phyloP scores from a whole-genome alignment of 495 filamentous ascomycete genomes.

The Aspergillus cavernicola region DNA sequence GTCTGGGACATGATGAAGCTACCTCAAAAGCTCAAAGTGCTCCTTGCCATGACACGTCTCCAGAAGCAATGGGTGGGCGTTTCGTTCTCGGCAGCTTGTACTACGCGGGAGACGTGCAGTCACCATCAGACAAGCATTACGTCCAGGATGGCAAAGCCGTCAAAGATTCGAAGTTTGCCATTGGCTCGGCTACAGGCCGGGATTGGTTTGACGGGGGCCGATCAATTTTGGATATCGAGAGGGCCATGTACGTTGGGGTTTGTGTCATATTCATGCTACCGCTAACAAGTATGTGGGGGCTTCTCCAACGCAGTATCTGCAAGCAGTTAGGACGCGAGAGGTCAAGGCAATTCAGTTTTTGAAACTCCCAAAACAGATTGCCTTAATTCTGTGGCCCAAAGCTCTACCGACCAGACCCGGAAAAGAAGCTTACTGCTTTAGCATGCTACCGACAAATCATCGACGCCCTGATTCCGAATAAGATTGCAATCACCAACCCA shows the following conservation, averaged over 20 bases:
- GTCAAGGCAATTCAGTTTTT: conserved; percentile 21
- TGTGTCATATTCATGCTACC: background rate
- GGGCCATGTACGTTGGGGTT: conserved; percentile 25
- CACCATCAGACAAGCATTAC: conserved; percentile 16
- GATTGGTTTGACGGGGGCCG: conserved; percentile 30
- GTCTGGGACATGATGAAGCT: conserved; percentile 29
- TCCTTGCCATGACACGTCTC: conserved; percentile 30
- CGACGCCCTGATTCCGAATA: conserved; percentile 25
- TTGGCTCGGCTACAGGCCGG: conserved; percentile 30
- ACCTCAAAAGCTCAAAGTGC: conserved; percentile 24
- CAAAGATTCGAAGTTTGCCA: conserved; percentile 26
- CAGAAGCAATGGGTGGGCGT: conserved; percentile 29
- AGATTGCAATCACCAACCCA: conserved; percentile 24
- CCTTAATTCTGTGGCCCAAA: conserved; percentile 32
- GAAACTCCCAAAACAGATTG: conserved; percentile 23
- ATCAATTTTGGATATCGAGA: conserved; percentile 24
- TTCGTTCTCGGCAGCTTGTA: conserved; percentile 35
- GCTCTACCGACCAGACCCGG: conserved; percentile 28
- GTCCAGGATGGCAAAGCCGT: conserved; percentile 23
- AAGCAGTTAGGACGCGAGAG: conserved; percentile 29
- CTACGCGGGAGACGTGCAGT: conserved; percentile 21
- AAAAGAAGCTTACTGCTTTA: conserved; percentile 30
- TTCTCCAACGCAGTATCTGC: conserved; percentile 24
- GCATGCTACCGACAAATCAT: conserved; percentile 26
- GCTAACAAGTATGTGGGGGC: conserved; percentile 20